Base-by-base conservation (phyloP, 148 eudicot species). In the Camellia lanceoleosa region DNA sequence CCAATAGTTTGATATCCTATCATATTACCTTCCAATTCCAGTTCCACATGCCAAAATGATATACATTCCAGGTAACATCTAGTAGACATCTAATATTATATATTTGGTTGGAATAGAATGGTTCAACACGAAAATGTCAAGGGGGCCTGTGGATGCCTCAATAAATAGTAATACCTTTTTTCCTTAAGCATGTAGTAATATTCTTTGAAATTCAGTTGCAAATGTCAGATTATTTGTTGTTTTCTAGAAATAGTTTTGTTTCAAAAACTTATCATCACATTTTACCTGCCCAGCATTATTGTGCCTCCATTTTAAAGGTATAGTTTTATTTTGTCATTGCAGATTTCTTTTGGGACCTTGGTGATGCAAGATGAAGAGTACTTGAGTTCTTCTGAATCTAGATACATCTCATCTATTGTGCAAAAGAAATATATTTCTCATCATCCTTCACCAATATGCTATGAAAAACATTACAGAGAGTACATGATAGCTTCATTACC, bases 381-480 rank as follows among this genome's bases (percentile, higher is more conserved):
- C n/a, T 30, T 76, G 19, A 83, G 79, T 54, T 83, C 81, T 38
- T 78, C 80, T 10, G 71, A 46, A 54, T 66, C 71, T 58, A 63
- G 75, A 56, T 70, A 52, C 68, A 80, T 60, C 73, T 23, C 80
- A 71, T 72, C 74, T 62, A 8, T 51, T 69, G 78, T 80, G 52
- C 69, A 83, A 58, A 80, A 79, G 74, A 87, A 83, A 74, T 90
- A 84, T 79, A 84, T 88, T 44, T 87, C 91, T 72, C 87, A 86
- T 87, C 90, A 95, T 84, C 87, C 97, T 71, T 93, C 98, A 42
- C 97, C 97, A 59, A 81, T 95, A 85, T 95, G 97, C 89, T 92
- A 83, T 74, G 91, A 93, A 81, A 95, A 88, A 84, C 84, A 90
- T 82, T 95, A 93, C 62, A 86, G 98, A 80, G 97, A 89, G 63